Percentiles rank a stretch among this genome's conserved stretches.
Evolutionary conservation across 768 basidiomycete species (phyloP).

Genomic region (Leccinum longicurvipes): DNA sequence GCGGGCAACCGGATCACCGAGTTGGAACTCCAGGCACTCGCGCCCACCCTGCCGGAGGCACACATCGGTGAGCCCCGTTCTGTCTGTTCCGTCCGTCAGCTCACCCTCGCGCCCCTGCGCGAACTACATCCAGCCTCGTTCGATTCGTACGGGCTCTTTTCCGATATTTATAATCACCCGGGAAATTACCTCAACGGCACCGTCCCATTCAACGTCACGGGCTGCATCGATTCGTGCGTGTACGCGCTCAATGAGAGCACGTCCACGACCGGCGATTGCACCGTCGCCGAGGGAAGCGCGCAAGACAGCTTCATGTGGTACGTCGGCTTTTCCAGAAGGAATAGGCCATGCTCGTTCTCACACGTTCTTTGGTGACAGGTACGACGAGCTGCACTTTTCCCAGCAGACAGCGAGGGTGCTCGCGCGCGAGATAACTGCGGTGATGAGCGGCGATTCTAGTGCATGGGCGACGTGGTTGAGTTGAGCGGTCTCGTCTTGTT

Average conservation of each 20-base stretch:
- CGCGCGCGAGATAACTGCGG: constrained; percentile 47
- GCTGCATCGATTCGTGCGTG: constrained; percentile 48
- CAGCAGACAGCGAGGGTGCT: constrained; percentile 56
- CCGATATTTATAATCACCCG: constrained; percentile 55
- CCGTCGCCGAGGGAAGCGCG: constrained; percentile 35
- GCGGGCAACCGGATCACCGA: constrained; percentile 51
- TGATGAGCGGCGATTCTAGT: constrained; percentile 42
- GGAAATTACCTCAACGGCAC: constrained; percentile 59
- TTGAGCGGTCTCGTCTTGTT: constrained; percentile 25
- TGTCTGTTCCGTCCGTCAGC: neutral
- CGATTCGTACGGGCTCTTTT: constrained; percentile 58
- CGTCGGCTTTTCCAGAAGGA: constrained; percentile 9
- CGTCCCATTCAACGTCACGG: constrained; percentile 56
- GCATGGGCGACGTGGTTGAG: constrained; percentile 52
- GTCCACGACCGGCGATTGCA: constrained; percentile 31
- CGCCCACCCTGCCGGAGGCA: constrained; percentile 46
- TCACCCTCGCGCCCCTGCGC: too few relatives aligned
- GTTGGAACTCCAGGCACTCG: constrained; percentile 48
- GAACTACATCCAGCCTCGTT: constrained; percentile 48
- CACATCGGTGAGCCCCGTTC: constrained; percentile 46
- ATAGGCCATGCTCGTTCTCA: neutral
- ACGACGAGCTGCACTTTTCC: constrained; percentile 58
- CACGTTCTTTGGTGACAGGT: neutral
- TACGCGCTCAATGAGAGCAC: constrained; percentile 26
- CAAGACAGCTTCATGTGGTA: constrained; percentile 61